Percentiles rank a stretch among this genome's conserved stretches.
These are phyloP conservation scores for Paragyromitra xinjiangensis DNA, from an alignment of 495 filamentous ascomycete genomes.

Conservation along the genomic window DNA sequence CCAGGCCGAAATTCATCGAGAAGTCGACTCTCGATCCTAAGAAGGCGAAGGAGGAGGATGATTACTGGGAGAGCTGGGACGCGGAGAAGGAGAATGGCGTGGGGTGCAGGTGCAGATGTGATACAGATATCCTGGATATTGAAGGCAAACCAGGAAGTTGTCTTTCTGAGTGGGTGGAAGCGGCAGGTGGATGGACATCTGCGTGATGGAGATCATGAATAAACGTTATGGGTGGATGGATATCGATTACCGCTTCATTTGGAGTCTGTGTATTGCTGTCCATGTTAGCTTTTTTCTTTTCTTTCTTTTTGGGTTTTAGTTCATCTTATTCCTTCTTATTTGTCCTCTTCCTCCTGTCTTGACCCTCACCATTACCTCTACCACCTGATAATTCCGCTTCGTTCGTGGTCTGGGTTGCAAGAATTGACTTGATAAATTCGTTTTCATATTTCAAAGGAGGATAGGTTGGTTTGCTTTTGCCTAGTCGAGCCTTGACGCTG, in stretches of 20 bases:
- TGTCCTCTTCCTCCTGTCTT: constrained; percentile 15
- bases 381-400: constrained; percentile 38
- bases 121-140: constrained; percentile 98
- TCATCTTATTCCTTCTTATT: constrained; percentile 44
- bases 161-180: constrained; percentile 95
- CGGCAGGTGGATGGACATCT: constrained; percentile 92
- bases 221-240: constrained; percentile 34
- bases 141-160: constrained; percentile 97
- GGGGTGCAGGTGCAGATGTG: constrained; percentile 94
- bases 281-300: constrained; percentile 52
- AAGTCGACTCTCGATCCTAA: constrained; percentile 84
- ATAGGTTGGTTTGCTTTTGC: constrained; percentile 44
- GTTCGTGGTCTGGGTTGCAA: constrained; percentile 43
- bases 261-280: constrained; percentile 50
- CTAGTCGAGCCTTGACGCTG: constrained; percentile 36
- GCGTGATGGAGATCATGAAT: constrained; percentile 60
- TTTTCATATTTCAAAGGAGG: constrained; percentile 48
- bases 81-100: constrained; percentile 93
- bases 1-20: constrained; percentile 83
- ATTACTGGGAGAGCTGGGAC: constrained; percentile 93
- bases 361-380: constrained; percentile 14
- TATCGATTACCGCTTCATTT: constrained; percentile 47
- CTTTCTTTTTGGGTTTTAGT: constrained; percentile 43
- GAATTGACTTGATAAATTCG: constrained; percentile 45
- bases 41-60: constrained; percentile 89